Conservation (phyloP, 768 basidiomycete species). For the Pholiota conissans region DNA sequence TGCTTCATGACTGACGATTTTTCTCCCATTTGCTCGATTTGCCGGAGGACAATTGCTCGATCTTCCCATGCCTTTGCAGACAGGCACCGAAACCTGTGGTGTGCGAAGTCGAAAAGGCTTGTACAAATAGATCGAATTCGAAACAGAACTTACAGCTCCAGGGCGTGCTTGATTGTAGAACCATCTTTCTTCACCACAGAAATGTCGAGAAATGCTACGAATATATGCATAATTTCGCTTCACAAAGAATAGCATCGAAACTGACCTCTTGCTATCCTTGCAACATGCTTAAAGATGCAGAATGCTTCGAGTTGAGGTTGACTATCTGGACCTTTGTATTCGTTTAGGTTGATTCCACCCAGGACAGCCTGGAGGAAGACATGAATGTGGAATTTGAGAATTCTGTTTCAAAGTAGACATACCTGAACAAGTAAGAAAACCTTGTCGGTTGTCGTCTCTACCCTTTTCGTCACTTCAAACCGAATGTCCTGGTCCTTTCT, state of each 20-base stretch:
- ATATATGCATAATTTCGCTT: conserved; percentile 1
- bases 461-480: conserved; percentile 62
- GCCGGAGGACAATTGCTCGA: conserved; percentile 77
- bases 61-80: conserved; percentile 93
- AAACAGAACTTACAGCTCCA: conserved; percentile 64
- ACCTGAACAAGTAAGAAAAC: conserved; percentile 82
- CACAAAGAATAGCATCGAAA: neutral
- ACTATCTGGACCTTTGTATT: conserved; percentile 71
- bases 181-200: conserved; percentile 68
- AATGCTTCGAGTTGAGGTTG: conserved; percentile 72
- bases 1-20: conserved; percentile 64
- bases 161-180: conserved; percentile 63
- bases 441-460: conserved; percentile 75
- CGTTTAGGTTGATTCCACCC: conserved; percentile 70
- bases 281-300: conserved; percentile 71
- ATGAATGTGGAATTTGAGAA: neutral
- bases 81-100: conserved; percentile 66
- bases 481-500: conserved; percentile 76
- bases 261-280: conserved; percentile 74
- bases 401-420: conserved; percentile 4
- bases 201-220: conserved; percentile 81
- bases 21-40: conserved; percentile 89
- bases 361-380: conserved; percentile 57
- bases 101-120: neutral
- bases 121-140: neutral